Conservation (phyloP, 2,329 filamentous ascomycete species). For the Botrytis tulipae region DNA sequence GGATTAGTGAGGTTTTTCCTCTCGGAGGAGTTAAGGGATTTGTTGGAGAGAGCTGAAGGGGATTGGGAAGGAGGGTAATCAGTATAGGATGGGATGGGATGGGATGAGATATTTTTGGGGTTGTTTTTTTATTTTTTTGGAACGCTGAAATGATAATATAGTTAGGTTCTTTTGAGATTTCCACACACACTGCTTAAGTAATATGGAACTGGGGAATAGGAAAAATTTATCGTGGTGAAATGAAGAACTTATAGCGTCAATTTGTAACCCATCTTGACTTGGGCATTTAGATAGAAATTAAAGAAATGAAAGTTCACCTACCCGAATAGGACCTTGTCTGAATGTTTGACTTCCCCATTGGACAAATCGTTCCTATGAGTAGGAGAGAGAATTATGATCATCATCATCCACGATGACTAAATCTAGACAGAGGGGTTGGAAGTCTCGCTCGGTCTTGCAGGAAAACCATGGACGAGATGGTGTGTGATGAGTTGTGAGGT, state of each 20-base stretch:
- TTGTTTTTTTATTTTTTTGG: neutral
- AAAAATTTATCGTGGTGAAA: neutral
- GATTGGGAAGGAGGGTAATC: neutral
- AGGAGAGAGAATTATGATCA: too few relatives aligned
- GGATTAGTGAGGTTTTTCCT: too few relatives aligned
- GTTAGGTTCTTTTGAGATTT: neutral
- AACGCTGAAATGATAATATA: neutral
- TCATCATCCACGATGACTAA: too few relatives aligned
- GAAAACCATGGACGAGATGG: too few relatives aligned
- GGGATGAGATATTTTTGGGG: neutral
- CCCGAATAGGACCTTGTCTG: neutral
- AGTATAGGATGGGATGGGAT: neutral
- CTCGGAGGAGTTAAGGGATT: neutral
- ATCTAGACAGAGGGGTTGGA: too few relatives aligned
- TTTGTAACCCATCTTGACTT: neutral
- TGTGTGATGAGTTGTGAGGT: too few relatives aligned
- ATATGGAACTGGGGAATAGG: neutral
- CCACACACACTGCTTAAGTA: neutral
- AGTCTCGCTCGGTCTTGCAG: too few relatives aligned
- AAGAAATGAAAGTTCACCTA: neutral
- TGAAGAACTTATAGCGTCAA: neutral
- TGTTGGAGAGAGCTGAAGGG: neutral
- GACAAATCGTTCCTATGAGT: too few relatives aligned
- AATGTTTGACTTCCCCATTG: too few relatives aligned
- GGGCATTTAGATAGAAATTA: neutral